Conservation (phyloP, 257 asterid species). For the Salvia hispanica region DNA sequence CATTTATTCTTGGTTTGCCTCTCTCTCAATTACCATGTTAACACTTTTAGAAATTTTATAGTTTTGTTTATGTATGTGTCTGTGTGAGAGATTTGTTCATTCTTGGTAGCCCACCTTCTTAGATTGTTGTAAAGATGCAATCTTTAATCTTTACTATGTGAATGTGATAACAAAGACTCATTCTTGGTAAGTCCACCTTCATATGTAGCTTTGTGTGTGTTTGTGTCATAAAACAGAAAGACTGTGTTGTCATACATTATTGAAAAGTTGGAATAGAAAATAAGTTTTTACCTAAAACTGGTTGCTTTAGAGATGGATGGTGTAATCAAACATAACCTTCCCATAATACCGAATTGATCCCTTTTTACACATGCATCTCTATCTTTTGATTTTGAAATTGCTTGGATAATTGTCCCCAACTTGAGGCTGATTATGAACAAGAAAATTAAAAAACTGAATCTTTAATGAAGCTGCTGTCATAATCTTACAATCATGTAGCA, state of each 20-base stretch:
- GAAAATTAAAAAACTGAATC: neutral
- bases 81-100: neutral
- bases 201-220: neutral
- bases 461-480: slow-evolving; percentile 1
- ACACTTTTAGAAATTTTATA: neutral
- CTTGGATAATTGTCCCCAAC: neutral
- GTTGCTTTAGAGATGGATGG: neutral
- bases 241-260: neutral
- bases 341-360: neutral
- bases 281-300: neutral
- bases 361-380: neutral
- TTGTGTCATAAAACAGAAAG: too few relatives aligned
- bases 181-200: neutral
- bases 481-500: too few relatives aligned
- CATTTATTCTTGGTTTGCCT: slow-evolving; percentile 76
- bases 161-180: neutral
- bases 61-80: neutral
- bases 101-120: neutral
- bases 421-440: neutral
- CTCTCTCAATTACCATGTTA: neutral
- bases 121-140: too few relatives aligned
- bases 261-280: neutral
- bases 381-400: neutral
- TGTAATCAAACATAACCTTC: neutral
- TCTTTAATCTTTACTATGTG: neutral